These are phyloP conservation scores for Cantharellus cinnabarinus DNA, from an alignment of 768 basidiomycete species.

Conservation along the genomic window DNA sequence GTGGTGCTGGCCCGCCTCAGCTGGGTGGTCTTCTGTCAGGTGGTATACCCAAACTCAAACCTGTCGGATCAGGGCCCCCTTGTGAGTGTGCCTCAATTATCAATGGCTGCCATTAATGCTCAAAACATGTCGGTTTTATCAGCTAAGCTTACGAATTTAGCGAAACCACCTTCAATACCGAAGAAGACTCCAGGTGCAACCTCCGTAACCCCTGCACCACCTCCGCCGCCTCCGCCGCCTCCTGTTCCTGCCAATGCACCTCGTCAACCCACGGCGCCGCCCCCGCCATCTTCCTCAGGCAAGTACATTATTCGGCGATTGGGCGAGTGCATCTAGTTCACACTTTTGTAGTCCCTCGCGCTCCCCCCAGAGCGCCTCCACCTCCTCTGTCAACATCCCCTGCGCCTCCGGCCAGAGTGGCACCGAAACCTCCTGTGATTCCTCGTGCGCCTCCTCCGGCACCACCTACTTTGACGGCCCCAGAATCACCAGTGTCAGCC, in stretches of 20 bases:
- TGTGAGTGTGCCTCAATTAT: not conserved
- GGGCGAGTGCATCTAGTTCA: conserved; percentile 11
- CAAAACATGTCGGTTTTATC: not conserved
- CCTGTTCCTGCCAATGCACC: too few species aligned
- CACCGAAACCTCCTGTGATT: not conserved
- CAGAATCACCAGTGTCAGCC: not conserved
- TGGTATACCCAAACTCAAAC: conserved; percentile 78
- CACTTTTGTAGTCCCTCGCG: conserved; percentile 13
- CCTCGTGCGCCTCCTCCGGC: not conserved
- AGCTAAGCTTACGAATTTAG: conserved; percentile 46
- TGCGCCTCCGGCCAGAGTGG: not conserved
- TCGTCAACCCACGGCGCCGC: too few species aligned
- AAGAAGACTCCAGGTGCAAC: conserved; percentile 15
- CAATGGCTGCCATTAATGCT: not conserved
- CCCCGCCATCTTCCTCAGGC: too few species aligned
- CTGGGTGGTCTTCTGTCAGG: conserved; percentile 74
- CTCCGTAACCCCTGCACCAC: conserved; percentile 14
- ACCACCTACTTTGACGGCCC: not conserved
- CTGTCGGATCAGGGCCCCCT: conserved; percentile 28
- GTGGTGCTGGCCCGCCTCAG: conserved; percentile 45
- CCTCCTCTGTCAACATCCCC: conserved; percentile 11
- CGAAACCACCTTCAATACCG: conserved; percentile 46
- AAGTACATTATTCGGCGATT: too few species aligned
- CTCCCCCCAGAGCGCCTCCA: conserved; percentile 22
- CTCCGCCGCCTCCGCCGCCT: conserved; percentile 16